Evolutionary conservation across 106 monocot genomes (phyloP).

Genomic region (Dendrobium chrysotoxum): DNA sequence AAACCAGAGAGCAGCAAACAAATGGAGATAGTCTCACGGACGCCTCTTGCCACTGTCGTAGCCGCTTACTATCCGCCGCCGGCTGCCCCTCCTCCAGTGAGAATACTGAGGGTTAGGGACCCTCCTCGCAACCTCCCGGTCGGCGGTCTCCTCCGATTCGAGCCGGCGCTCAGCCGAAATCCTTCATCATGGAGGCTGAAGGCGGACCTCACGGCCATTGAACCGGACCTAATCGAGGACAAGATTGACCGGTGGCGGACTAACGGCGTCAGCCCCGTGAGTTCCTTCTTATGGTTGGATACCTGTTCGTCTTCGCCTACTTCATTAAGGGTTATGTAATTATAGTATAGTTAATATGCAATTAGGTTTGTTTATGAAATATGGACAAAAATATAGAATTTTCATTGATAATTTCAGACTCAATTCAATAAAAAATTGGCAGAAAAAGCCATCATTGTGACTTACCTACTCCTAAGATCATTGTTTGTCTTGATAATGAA

Average conservation of each 20-base stretch:
- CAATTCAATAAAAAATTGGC: no score
- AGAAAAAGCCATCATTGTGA: no score
- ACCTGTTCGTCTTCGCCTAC: no score
- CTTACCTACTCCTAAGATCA: no score
- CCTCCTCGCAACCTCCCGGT: neutral
- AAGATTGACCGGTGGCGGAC: conserved; percentile 58
- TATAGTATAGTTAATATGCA: no score
- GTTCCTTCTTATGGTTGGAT: conserved; percentile 10
- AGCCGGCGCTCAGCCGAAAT: conserved; percentile 3
- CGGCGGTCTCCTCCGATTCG: conserved; percentile 1
- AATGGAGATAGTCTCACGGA: neutral
- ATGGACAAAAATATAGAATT: no score
- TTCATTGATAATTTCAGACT: no score
- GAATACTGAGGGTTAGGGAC: neutral
- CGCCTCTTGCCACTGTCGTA: conserved; percentile 13
- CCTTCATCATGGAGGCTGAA: conserved; percentile 17
- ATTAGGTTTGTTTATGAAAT: no score
- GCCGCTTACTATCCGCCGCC: conserved; percentile 9
- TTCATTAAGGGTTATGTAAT: no score
- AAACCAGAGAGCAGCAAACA: no score
- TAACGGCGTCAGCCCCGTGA: conserved; percentile 55
- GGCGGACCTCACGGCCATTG: conserved; percentile 72
- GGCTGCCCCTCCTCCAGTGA: neutral
- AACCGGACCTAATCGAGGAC: conserved; percentile 85
- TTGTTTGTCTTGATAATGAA: no score